Conservation (phyloP, 2,329 filamentous ascomycete genomes). For the Talaromyces islandicus region DNA sequence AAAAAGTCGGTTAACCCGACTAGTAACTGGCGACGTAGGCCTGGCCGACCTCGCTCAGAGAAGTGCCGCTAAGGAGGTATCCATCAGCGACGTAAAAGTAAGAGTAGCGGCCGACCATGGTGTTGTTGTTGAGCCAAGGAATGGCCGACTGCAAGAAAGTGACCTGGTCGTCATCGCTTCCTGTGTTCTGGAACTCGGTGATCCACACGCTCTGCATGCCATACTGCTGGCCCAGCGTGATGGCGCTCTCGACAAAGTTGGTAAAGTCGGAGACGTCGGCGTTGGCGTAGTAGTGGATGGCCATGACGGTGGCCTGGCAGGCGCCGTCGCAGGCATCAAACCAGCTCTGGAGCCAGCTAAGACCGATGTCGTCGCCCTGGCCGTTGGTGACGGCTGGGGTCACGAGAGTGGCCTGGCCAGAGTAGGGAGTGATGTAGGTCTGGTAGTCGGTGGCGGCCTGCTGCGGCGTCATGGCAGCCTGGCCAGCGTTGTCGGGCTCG, state of each 20-base stretch:
- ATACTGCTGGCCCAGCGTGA: constrained; percentile 26
- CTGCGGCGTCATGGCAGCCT: constrained; percentile 32
- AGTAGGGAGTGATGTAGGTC: constrained; percentile 32
- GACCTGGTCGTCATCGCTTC: constrained; percentile 18
- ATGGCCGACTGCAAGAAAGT: constrained; percentile 33
- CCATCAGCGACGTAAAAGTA: constrained; percentile 35
- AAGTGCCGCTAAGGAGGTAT: constrained; percentile 22
- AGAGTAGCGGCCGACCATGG: constrained; percentile 35
- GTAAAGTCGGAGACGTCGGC: constrained; percentile 1
- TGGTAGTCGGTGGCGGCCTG: constrained; percentile 33
- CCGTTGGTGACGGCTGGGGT: constrained; percentile 39
- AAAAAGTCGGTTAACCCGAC: background rate
- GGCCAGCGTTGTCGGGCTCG: constrained; percentile 37
- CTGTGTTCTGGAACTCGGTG: constrained; percentile 38
- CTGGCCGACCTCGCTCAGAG: constrained; percentile 24
- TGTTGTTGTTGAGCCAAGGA: constrained; percentile 34
- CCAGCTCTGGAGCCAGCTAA: constrained; percentile 37
- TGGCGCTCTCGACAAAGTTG: constrained; percentile 25
- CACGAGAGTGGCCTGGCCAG: constrained; percentile 33
- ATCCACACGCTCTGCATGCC: constrained; percentile 39
- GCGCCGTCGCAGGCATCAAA: constrained; percentile 28
- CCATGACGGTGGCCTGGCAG: constrained; percentile 36
- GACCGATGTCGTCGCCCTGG: constrained; percentile 23
- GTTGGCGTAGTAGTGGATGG: constrained; percentile 41
- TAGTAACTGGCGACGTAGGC: constrained; percentile 18